Base-by-base conservation (phyloP, 108 stramenopile species). In the Fistulifera pelliculosa region DNA sequence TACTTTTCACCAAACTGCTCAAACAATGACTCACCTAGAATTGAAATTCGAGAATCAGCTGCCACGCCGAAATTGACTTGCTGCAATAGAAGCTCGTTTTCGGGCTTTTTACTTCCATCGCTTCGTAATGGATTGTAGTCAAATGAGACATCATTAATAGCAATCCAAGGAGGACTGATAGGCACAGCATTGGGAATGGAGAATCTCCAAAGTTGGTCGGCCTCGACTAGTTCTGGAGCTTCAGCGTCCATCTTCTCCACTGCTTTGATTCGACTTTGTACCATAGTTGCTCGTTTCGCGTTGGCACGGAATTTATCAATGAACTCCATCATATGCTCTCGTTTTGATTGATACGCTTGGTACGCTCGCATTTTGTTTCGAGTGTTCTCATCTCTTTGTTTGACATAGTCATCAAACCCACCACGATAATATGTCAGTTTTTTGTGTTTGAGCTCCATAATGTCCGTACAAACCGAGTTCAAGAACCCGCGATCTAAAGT, bases 291-390 rank as follows among this genome's bases (percentile, higher is more conserved):
- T 26, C 90, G 64, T 68, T 96, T 96, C 49, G 97, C 99, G 70
- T 95, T 97, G 64, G 81, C 92, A 65, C 85, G 59, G 61, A 99
- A 98, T 68, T 95, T 97, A 60, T 86, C 85, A 39, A 99, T 96
- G 60, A 98, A 98, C 58, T 97, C 95, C 94, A 97, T 96, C 93
- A 99, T 96, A 72, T 99, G 99, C 23, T 79, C 85, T 27, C 93
- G 66, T 64, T 97, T 94, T 42, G 83, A 81, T 49, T 87, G 71
- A 44, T 93, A 91, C 17, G 94, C 95, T 58, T 96, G 93, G 60
- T 93, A 95, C 10, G 90, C 90, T 44, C 94, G 70, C 69, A 82
- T 82, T 35, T 77, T 71, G 62, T 95, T 94, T 63, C 87, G 84
- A 0, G 73, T 57, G 31, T 79, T 73, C 58, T 98, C 96, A 21